phyloP scores from a whole-genome alignment of 345 rosid species.

The Murraya paniculata region DNA sequence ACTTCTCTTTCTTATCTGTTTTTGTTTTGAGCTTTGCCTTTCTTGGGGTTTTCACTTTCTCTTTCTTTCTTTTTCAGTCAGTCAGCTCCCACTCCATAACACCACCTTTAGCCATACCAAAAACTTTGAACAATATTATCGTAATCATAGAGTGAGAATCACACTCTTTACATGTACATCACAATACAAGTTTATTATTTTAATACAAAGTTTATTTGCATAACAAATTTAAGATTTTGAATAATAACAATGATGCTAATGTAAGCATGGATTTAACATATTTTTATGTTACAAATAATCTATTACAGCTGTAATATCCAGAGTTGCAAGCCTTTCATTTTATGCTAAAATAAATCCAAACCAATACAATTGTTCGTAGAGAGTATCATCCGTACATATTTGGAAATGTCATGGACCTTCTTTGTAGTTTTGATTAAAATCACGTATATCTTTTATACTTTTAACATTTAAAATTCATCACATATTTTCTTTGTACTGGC shows the following conservation, averaged over 20 bases:
- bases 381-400: background rate
- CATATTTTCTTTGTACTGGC: too few species aligned
- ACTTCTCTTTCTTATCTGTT: background rate
- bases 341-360: background rate
- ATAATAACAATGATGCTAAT: background rate
- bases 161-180: background rate
- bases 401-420: background rate
- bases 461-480: background rate
- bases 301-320: background rate
- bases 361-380: background rate
- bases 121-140: background rate
- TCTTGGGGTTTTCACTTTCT: conserved; percentile 34
- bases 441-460: background rate
- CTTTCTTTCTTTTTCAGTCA: conserved; percentile 26
- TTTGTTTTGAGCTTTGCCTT: conserved; percentile 8
- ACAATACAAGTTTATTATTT: too few species aligned
- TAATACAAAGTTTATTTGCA: background rate
- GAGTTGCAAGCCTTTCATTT: background rate
- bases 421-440: background rate
- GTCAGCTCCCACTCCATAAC: conserved; percentile 14
- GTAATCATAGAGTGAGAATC: background rate
- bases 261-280: background rate
- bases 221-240: background rate
- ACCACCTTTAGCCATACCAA: conserved; percentile 22
- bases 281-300: background rate